These are phyloP conservation scores for Cylindrotheca fusiformis DNA, from an alignment of 108 stramenopile genomes.

Conservation along the genomic window DNA sequence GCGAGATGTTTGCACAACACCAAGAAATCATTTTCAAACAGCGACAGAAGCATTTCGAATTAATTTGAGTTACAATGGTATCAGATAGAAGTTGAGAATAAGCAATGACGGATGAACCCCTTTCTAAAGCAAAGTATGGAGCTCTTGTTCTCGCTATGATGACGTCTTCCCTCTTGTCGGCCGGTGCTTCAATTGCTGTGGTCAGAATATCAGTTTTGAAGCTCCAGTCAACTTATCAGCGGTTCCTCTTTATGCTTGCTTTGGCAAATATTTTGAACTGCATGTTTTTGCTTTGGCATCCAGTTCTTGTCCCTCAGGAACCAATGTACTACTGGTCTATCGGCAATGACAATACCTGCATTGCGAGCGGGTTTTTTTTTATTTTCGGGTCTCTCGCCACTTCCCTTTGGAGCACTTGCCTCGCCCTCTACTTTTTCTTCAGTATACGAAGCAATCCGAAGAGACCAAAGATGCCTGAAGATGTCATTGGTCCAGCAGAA, in stretches of 20 bases:
- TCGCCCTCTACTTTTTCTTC: conserved; percentile 46
- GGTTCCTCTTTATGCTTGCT: conserved; percentile 26
- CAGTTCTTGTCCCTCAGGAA: conserved; percentile 8
- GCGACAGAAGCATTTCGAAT: too few relatives aligned
- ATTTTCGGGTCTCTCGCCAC: conserved; percentile 33
- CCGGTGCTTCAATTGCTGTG: conserved; percentile 19
- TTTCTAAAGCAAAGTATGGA: conserved; percentile 9
- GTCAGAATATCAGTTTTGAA: conserved; percentile 20
- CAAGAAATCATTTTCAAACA: too few relatives aligned
- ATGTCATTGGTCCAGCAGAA: conserved; percentile 19
- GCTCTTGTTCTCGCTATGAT: conserved; percentile 5
- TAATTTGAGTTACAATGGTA: too few relatives aligned
- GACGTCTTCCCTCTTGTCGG: conserved; percentile 14
- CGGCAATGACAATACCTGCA: conserved; percentile 41
- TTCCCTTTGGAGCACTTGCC: conserved; percentile 45
- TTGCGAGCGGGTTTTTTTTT: conserved; percentile 53
- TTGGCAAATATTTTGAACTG: conserved; percentile 18
- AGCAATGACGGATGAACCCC: too few relatives aligned
- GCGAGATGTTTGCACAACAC: too few relatives aligned
- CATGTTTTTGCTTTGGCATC: conserved; percentile 18
- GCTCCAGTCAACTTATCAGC: conserved; percentile 21
- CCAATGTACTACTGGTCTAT: conserved; percentile 13
- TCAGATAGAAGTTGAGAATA: too few relatives aligned
- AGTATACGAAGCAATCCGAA: conserved; percentile 23
- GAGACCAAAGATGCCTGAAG: conserved; percentile 18